Evolutionary conservation across 495 filamentous ascomycete genomes (phyloP).

Genomic region (Delitschia confertaspora): DNA sequence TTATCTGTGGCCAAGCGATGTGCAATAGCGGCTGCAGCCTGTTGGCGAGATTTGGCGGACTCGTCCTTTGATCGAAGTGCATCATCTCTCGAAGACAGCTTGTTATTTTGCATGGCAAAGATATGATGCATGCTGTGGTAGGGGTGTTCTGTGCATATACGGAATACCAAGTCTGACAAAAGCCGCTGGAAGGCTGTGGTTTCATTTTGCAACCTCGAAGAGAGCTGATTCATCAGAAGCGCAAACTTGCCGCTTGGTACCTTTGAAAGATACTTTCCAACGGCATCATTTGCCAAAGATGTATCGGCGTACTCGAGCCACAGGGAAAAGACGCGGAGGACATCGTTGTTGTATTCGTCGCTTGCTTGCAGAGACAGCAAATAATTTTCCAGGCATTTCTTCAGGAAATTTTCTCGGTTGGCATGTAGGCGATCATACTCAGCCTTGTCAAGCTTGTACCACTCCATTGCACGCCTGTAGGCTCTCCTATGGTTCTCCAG

Average conservation of each 20-base stretch:
- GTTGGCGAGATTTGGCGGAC: conserved; percentile 58
- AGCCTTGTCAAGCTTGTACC: conserved; percentile 79
- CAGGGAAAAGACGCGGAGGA: conserved; percentile 85
- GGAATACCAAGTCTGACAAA: conserved; percentile 59
- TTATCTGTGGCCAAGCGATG: conserved; percentile 47
- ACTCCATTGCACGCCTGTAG: conserved; percentile 62
- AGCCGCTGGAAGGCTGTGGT: conserved; percentile 61
- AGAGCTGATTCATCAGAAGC: conserved; percentile 87
- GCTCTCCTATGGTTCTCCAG: conserved; percentile 40
- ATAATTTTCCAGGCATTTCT: conserved; percentile 89
- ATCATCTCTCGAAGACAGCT: conserved; percentile 39
- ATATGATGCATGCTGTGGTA: conserved; percentile 96
- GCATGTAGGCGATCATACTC: conserved; percentile 71
- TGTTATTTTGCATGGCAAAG: conserved; percentile 47
- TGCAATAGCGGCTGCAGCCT: conserved; percentile 59
- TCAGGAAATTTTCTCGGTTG: conserved; percentile 69
- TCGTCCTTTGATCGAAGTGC: conserved; percentile 53
- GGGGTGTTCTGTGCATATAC: conserved; percentile 84
- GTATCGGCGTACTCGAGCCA: conserved; percentile 80
- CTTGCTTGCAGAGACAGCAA: conserved; percentile 73
- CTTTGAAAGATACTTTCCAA: conserved; percentile 54
- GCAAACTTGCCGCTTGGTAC: conserved; percentile 91
- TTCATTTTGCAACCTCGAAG: conserved; percentile 73
- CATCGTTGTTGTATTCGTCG: conserved; percentile 80
- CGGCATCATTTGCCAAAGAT: conserved; percentile 64